phyloP scores from a whole-genome alignment of 1,139 yeast genomes.

The Meyerozyma carpophila region DNA sequence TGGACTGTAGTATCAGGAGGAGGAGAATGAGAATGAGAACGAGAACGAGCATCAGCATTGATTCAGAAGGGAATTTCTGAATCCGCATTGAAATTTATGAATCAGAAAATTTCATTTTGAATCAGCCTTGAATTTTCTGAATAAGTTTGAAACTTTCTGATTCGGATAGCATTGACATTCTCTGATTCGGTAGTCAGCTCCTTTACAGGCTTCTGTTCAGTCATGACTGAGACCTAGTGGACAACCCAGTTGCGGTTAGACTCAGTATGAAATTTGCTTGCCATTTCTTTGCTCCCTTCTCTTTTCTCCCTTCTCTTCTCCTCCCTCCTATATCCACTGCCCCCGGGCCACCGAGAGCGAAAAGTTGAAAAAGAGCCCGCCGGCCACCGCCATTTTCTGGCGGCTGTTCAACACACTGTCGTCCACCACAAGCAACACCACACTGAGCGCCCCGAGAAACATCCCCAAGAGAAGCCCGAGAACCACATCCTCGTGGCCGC shows the following conservation, averaged over 20 bases:
- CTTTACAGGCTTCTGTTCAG: too few relatives aligned
- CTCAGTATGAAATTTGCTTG: too few relatives aligned
- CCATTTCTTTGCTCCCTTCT: background rate
- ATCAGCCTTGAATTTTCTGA: background rate
- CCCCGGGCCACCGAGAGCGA: constrained; percentile 51
- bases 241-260: too few relatives aligned
- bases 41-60: too few relatives aligned
- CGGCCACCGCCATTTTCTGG: constrained; percentile 57
- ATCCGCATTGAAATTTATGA: too few relatives aligned
- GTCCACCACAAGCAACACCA: constrained; percentile 51
- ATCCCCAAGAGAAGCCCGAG: constrained; percentile 61
- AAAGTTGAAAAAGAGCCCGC: constrained; percentile 56
- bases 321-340: constrained; percentile 31
- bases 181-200: too few relatives aligned
- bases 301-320: background rate
- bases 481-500: constrained; percentile 54
- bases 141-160: too few relatives aligned
- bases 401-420: constrained; percentile 52
- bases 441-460: constrained; percentile 56
- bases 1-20: too few relatives aligned
- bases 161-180: too few relatives aligned
- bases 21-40: background rate
- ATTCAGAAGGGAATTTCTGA: too few relatives aligned
- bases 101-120: too few relatives aligned
- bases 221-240: too few relatives aligned